Evolutionary conservation across 345 rosid genomes (phyloP).

Genomic region (Brassica napus): DNA sequence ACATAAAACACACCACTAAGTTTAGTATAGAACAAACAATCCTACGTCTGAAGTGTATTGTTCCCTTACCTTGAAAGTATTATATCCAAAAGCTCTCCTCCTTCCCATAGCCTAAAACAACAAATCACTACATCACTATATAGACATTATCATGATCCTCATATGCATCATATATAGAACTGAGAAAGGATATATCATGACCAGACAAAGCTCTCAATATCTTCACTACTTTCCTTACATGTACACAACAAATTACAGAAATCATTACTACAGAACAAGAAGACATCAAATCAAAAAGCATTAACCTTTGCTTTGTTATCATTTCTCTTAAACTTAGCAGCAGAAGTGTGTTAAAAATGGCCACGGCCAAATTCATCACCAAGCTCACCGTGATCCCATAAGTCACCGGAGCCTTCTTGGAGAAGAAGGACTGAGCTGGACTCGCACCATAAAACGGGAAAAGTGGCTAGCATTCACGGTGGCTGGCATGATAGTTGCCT

Average conservation of each 20-base stretch:
- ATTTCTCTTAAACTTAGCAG: slow-evolving; percentile 84
- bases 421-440: slow-evolving; percentile 82
- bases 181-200: slow-evolving; percentile 63
- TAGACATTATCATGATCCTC: slow-evolving; percentile 89
- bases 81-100: slow-evolving; percentile 94
- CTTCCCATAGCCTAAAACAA: slow-evolving; percentile 77
- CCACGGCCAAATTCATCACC: slow-evolving; percentile 93
- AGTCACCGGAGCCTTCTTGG: slow-evolving; percentile 73
- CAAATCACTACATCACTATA: slow-evolving; percentile 71
- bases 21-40: slow-evolving; percentile 6
- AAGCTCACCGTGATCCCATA: slow-evolving; percentile 66
- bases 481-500: too few species aligned
- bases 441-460: slow-evolving; percentile 83
- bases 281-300: background rate
- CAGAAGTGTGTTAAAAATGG: slow-evolving; percentile 87
- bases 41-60: background rate
- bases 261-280: background rate
- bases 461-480: slow-evolving; percentile 45
- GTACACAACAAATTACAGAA: slow-evolving; percentile 40
- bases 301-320: slow-evolving; percentile 75
- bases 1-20: background rate
- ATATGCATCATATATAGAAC: slow-evolving; percentile 69
- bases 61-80: slow-evolving; percentile 79
- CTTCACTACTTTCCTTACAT: slow-evolving; percentile 96
- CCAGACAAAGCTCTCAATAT: slow-evolving; percentile 77